Conservation (phyloP, 768 basidiomycete genomes). For the Rubroboletus satanas region DNA sequence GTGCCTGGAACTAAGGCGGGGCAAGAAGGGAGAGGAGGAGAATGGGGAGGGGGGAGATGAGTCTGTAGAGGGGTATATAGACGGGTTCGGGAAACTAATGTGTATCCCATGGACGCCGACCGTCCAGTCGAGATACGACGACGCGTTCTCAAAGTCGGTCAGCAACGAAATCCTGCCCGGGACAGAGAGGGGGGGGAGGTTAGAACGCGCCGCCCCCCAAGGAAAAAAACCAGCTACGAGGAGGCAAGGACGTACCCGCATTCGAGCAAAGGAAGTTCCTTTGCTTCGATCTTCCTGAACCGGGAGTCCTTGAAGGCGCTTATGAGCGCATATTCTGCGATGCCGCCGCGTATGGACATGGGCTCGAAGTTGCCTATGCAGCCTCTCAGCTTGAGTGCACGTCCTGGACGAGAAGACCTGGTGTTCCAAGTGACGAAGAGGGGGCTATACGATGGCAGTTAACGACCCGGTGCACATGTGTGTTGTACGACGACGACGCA, state of each 20-base stretch:
- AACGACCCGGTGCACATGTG: neutral
- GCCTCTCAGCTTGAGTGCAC: conserved; percentile 68
- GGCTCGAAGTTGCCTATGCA: conserved; percentile 95
- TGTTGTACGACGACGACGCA: conserved; percentile 41
- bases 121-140: conserved; percentile 89
- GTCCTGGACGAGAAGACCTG: conserved; percentile 55
- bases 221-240: neutral
- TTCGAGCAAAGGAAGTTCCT: conserved; percentile 76
- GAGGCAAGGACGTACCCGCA: conserved; percentile 64
- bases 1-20: conserved; percentile 50
- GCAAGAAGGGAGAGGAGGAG: conserved; percentile 61
- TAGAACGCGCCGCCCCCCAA: neutral
- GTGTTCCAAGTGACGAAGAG: conserved; percentile 98
- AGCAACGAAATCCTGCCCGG: conserved; percentile 77
- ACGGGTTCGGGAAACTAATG: conserved; percentile 82
- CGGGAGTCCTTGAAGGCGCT: conserved; percentile 88
- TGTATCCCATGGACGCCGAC: conserved; percentile 90
- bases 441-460: conserved; percentile 39
- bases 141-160: conserved; percentile 85
- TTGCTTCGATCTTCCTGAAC: conserved; percentile 73
- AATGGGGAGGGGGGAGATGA: conserved; percentile 66
- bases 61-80: conserved; percentile 43
- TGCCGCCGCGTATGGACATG: conserved; percentile 64
- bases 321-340: conserved; percentile 87
- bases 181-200: neutral